A percentile compares a stretch with the other conserved stretches of the same genome.
Evolutionary conservation across 2,329 filamentous ascomycete species (phyloP).

Genomic region (Colletotrichum trifolii): DNA sequence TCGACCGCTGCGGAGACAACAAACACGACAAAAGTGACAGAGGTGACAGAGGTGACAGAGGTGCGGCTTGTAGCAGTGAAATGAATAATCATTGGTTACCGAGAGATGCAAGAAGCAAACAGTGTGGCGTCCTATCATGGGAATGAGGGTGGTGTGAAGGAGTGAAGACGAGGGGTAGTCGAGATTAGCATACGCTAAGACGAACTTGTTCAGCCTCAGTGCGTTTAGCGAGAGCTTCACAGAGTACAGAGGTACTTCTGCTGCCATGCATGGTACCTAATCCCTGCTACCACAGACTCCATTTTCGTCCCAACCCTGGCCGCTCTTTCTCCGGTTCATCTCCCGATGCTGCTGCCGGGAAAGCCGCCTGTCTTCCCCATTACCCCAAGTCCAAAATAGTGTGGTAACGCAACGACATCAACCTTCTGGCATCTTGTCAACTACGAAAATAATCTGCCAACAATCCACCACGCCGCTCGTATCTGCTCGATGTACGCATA

Average conservation of each 20-base stretch:
- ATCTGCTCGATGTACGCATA: conserved; percentile 1
- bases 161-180: conserved; percentile 24
- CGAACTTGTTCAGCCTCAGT: conserved; percentile 28
- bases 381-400: too few relatives aligned
- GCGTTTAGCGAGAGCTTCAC: conserved; percentile 8
- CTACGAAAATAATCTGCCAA: too few relatives aligned
- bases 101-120: conserved; percentile 33
- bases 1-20: background rate
- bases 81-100: conserved; percentile 21
- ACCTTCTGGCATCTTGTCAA: too few relatives aligned
- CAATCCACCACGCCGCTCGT: conserved; percentile 9
- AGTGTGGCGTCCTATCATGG: background rate
- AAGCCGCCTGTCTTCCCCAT: too few relatives aligned
- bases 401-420: too few relatives aligned
- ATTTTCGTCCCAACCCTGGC: too few relatives aligned
- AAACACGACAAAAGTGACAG: background rate
- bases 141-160: conserved; percentile 1
- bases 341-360: too few relatives aligned
- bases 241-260: background rate
- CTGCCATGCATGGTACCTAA: background rate
- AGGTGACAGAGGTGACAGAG: background rate
- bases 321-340: too few relatives aligned
- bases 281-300: background rate
- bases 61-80: background rate
- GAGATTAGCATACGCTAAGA: conserved; percentile 33